Evolutionary conservation across 805 yeast species (phyloP).

Genomic region (Cyberlindnera mycetangii): DNA sequence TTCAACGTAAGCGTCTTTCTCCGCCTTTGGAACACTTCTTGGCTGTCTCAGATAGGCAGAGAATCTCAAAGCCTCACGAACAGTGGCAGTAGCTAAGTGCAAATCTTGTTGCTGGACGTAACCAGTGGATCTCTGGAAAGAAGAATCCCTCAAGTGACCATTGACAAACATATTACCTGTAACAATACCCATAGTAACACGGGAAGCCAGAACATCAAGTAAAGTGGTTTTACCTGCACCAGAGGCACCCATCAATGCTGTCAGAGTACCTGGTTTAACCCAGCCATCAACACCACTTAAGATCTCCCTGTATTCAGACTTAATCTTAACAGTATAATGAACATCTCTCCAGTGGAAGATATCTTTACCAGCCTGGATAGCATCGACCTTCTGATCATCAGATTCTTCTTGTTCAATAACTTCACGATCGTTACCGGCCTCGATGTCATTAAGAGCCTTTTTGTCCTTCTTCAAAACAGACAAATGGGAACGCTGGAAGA

Average conservation of each 20-base stretch:
- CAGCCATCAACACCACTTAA: slow-evolving; percentile 71
- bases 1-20: slow-evolving; percentile 65
- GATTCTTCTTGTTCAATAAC: slow-evolving; percentile 22
- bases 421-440: slow-evolving; percentile 30
- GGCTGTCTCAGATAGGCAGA: slow-evolving; percentile 72
- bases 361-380: slow-evolving; percentile 38
- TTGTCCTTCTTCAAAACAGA: slow-evolving; percentile 42
- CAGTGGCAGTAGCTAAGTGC: slow-evolving; percentile 63
- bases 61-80: slow-evolving; percentile 67
- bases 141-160: slow-evolving; percentile 55
- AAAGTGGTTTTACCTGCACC: slow-evolving; percentile 83
- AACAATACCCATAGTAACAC: slow-evolving; percentile 68
- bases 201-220: slow-evolving; percentile 65
- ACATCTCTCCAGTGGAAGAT: slow-evolving; percentile 79
- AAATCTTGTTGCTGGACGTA: slow-evolving; percentile 78
- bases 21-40: slow-evolving; percentile 42
- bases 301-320: slow-evolving; percentile 57
- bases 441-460: slow-evolving; percentile 27
- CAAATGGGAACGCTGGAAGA: slow-evolving; percentile 52
- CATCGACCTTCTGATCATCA: slow-evolving; percentile 24
- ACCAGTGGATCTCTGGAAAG: slow-evolving; percentile 54
- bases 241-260: slow-evolving; percentile 75
- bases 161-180: slow-evolving; percentile 67
- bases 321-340: slow-evolving; percentile 65
- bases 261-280: slow-evolving; percentile 80